Percentiles rank a stretch among this genome's conserved stretches.
These are phyloP conservation scores for Globisporangium solare DNA, from an alignment of 352 stramenopile species.

Conservation along the genomic window DNA sequence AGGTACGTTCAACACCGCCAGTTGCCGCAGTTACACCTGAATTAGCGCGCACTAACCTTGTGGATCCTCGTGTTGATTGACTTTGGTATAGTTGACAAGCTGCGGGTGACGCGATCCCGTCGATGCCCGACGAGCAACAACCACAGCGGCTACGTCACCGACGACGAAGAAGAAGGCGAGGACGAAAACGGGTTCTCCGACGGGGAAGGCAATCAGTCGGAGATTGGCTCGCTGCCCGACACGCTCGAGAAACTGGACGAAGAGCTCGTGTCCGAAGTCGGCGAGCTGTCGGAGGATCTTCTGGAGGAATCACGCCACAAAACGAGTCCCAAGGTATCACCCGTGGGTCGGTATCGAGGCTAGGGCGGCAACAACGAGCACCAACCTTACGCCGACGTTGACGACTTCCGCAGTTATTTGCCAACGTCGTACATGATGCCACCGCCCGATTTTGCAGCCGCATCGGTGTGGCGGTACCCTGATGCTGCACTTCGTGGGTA, in stretches of 20 bases:
- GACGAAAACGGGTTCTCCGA: conserved; percentile 2
- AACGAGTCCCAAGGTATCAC: not conserved
- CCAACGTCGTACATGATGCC: conserved; percentile 4
- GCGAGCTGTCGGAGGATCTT: conserved; percentile 16
- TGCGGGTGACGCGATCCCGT: conserved; percentile 1
- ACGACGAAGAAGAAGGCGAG: conserved; percentile 7
- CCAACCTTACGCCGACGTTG: conserved; percentile 2
- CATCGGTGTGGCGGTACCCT: conserved; percentile 10
- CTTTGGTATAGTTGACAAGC: conserved; percentile 7
- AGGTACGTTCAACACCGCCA: conserved; percentile 10
- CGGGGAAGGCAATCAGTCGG: conserved; percentile 13
- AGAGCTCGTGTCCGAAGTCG: conserved; percentile 20
- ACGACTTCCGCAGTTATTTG: conserved; percentile 1
- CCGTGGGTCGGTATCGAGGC: conserved; percentile 5
- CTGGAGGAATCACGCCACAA: not conserved
- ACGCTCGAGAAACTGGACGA: conserved; percentile 20
- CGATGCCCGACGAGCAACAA: conserved; percentile 9
- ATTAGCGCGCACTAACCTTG: not conserved
- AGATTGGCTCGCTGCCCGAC: conserved; percentile 14
- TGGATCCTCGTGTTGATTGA: not conserved
- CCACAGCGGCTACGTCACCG: conserved; percentile 6
- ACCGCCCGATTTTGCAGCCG: not conserved
- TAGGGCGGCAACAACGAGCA: conserved; percentile 5
- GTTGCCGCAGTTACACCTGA: not conserved
- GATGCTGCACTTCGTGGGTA: not conserved